Evolutionary conservation across 2,329 filamentous ascomycete species (phyloP).

Genomic region (Colletotrichum lindemuthianum): DNA sequence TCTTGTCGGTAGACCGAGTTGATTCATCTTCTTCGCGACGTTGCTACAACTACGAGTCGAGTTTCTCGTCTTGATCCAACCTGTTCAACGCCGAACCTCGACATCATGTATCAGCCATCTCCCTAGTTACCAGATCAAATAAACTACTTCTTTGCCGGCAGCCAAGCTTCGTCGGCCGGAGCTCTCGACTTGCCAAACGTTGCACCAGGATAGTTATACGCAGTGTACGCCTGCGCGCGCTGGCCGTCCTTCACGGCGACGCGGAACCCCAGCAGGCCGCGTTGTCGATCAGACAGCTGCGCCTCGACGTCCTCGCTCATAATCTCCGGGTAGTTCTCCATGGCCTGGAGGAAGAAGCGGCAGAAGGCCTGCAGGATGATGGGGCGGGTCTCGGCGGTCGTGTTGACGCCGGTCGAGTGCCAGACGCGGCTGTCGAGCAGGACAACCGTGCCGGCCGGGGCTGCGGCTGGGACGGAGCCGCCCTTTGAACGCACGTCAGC

Average conservation of each 20-base stretch:
- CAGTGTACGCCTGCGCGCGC: not conserved
- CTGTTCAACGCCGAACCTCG: too few species aligned
- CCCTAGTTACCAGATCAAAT: not conserved
- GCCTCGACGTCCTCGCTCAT: not conserved
- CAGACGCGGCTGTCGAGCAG: slow-evolving; percentile 2
- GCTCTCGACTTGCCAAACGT: not conserved
- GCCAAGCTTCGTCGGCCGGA: not conserved
- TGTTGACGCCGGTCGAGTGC: slow-evolving; percentile 16
- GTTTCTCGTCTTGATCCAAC: too few species aligned
- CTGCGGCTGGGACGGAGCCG: not conserved
- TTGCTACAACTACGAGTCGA: not conserved
- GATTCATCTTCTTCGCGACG: not conserved
- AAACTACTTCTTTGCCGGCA: not conserved
- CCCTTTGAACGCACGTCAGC: not conserved
- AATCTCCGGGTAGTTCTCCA: slow-evolving; percentile 1
- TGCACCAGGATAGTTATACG: not conserved
- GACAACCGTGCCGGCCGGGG: slow-evolving; percentile 8
- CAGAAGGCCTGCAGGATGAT: not conserved
- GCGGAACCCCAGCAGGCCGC: slow-evolving; percentile 4
- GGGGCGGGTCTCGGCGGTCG: not conserved
- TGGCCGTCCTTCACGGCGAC: not conserved
- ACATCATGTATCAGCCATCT: too few species aligned
- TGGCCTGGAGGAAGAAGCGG: not conserved
- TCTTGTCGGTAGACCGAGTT: not conserved
- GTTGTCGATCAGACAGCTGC: not conserved